A percentile compares a stretch with the other conserved stretches of the same genome.
Conservation (phyloP, 306 rosid genomes). For the Argentina anserina region DNA sequence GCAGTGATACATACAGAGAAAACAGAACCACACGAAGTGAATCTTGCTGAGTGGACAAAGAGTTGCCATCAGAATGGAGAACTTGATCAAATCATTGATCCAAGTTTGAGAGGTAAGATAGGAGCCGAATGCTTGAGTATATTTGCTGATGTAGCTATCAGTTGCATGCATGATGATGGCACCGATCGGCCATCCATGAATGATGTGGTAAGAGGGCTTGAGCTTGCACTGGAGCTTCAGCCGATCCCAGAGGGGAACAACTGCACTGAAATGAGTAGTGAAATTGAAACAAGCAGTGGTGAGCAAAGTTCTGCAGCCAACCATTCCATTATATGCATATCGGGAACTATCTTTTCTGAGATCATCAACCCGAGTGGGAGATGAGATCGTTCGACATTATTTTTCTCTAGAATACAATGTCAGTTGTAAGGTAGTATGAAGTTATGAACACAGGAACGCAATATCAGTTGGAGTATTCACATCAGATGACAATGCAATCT, state of each 20-base stretch:
- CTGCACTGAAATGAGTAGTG: no score
- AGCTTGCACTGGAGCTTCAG: conserved; percentile 27
- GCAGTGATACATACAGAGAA: conserved; percentile 21
- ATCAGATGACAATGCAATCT: not conserved
- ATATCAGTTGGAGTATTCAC: not conserved
- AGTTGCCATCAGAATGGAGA: not conserved
- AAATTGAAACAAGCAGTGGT: not conserved
- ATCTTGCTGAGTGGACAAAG: not conserved
- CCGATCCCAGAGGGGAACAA: conserved; percentile 9
- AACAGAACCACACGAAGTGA: no score
- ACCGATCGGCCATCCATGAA: conserved; percentile 29
- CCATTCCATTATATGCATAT: not conserved
- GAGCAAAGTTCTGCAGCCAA: not conserved
- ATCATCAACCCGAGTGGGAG: not conserved
- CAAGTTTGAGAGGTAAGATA: conserved; percentile 1
- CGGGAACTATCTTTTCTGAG: not conserved
- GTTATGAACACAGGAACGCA: not conserved
- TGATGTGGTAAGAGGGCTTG: conserved; percentile 22
- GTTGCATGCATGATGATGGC: conserved; percentile 27
- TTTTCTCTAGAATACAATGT: no score
- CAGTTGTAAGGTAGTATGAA: not conserved
- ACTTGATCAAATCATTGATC: conserved; percentile 12
- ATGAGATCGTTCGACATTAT: not conserved
- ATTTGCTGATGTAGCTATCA: conserved; percentile 11
- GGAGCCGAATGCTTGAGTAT: conserved; percentile 9